These are phyloP conservation scores for Triadica sebifera DNA, from an alignment of 345 rosid species.

Conservation along the genomic window DNA sequence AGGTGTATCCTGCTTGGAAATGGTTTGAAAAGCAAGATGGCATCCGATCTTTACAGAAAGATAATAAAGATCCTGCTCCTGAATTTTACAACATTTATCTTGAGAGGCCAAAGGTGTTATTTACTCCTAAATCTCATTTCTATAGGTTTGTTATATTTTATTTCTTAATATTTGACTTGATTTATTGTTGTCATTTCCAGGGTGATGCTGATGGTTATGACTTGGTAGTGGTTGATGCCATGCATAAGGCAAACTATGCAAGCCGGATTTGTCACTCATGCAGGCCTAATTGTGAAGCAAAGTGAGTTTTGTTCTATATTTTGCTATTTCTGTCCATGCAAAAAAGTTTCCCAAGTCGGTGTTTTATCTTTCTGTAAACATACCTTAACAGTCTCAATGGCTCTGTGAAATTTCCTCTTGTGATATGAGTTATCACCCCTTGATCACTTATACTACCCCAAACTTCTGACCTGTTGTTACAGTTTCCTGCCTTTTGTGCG, in stretches of 20 bases:
- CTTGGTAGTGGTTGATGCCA: slow-evolving; percentile 98
- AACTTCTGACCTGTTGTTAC: neutral
- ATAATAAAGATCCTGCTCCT: slow-evolving; percentile 95
- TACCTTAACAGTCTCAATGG: neutral
- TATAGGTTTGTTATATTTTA: slow-evolving; percentile 7
- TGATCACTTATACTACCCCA: too few species aligned
- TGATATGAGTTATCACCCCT: too few species aligned
- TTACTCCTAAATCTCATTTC: slow-evolving; percentile 14
- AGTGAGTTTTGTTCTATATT: slow-evolving; percentile 50
- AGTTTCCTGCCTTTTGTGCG: neutral
- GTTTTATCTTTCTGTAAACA: neutral
- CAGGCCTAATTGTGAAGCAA: slow-evolving; percentile 98
- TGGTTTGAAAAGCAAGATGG: slow-evolving; percentile 99
- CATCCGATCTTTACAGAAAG: slow-evolving; percentile 88
- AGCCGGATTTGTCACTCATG: slow-evolving; percentile 99
- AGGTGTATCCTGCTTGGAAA: slow-evolving; percentile 99
- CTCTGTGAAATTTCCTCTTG: too few species aligned
- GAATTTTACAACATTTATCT: slow-evolving; percentile 98
- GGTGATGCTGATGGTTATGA: slow-evolving; percentile 99
- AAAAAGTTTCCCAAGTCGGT: neutral
- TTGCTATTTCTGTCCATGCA: neutral
- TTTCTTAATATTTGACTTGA: slow-evolving; percentile 20
- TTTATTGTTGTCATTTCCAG: slow-evolving; percentile 42
- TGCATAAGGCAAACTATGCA: slow-evolving; percentile 99
- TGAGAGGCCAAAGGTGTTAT: slow-evolving; percentile 95